Percentiles rank a stretch among this genome's conserved stretches.
These are phyloP conservation scores for Coemansia asiatica DNA, from an alignment of 192 early-diverging fungal species.

Conservation along the genomic window DNA sequence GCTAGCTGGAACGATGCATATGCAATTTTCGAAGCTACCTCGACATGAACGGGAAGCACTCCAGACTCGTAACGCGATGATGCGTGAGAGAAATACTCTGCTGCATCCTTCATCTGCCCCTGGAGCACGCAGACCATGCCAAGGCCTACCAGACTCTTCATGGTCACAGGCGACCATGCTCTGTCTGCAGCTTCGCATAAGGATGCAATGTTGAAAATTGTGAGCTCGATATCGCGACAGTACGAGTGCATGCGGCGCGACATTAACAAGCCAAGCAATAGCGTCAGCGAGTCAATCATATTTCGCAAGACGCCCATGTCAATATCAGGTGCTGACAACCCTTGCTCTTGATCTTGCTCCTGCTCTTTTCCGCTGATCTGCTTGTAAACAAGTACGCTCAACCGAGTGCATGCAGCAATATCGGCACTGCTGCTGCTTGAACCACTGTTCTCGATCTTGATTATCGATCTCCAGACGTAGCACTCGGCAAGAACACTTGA, in stretches of 20 bases:
- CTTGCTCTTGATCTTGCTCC: too few species aligned
- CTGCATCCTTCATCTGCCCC: conserved; percentile 18
- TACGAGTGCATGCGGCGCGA: conserved; percentile 32
- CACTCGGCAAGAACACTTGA: conserved; percentile 24
- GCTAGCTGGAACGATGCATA: conserved; percentile 29
- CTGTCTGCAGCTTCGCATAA: conserved; percentile 22
- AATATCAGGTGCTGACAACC: neutral
- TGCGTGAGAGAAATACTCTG: conserved; percentile 18
- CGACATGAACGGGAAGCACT: conserved; percentile 30
- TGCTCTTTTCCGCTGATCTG: neutral
- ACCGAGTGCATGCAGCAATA: conserved; percentile 5
- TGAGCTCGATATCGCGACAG: conserved; percentile 7
- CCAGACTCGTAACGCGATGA: conserved; percentile 30
- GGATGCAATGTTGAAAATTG: conserved; percentile 4
- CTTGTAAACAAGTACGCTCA: conserved; percentile 22
- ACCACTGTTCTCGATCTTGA: conserved; percentile 16
- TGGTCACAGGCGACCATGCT: conserved; percentile 20
- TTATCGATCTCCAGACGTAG: conserved; percentile 36
- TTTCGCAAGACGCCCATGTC: conserved; percentile 31
- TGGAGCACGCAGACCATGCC: conserved; percentile 20
- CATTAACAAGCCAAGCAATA: conserved; percentile 27
- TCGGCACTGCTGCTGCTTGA: neutral
- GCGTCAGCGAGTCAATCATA: conserved; percentile 17
- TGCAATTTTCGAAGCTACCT: conserved; percentile 25
- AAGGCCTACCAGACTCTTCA: conserved; percentile 34